These are phyloP conservation scores for Komagataella kurtzmanii DNA, from an alignment of 805 yeast genomes.

Conservation along the genomic window DNA sequence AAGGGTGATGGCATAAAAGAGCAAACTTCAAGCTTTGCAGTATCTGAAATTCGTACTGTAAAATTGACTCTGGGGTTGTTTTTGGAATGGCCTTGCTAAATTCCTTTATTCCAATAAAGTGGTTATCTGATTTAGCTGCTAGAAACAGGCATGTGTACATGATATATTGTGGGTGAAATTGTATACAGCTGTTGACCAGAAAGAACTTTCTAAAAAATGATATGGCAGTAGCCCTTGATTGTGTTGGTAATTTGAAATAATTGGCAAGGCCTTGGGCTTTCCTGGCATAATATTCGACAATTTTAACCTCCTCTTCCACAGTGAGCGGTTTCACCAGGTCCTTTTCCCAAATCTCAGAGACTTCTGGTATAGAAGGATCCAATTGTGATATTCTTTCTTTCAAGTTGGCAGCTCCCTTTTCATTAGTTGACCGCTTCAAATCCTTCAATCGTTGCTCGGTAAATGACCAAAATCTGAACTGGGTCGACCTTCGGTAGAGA, in stretches of 20 bases:
- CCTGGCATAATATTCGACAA: slow-evolving; percentile 60
- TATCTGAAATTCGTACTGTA: slow-evolving; percentile 69
- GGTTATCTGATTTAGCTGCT: slow-evolving; percentile 89
- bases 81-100: slow-evolving; percentile 63
- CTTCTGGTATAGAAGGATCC: slow-evolving; percentile 8
- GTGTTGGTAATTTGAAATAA: slow-evolving; percentile 74
- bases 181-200: slow-evolving; percentile 71
- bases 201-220: slow-evolving; percentile 74
- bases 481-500: slow-evolving; percentile 75
- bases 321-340: slow-evolving; percentile 30
- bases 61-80: slow-evolving; percentile 49
- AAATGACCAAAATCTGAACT: slow-evolving; percentile 79
- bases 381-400: slow-evolving; percentile 10
- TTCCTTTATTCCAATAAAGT: slow-evolving; percentile 71
- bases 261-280: slow-evolving; percentile 59
- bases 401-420: slow-evolving; percentile 33
- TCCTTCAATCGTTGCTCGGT: slow-evolving; percentile 41
- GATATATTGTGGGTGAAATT: slow-evolving; percentile 73
- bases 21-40: slow-evolving; percentile 69
- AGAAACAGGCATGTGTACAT: slow-evolving; percentile 74
- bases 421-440: slow-evolving; percentile 35
- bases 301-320: slow-evolving; percentile 54
- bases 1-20: slow-evolving; percentile 78
- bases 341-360: slow-evolving; percentile 7
- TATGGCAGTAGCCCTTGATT: slow-evolving; percentile 78